Evolutionary conservation across 2,329 filamentous ascomycete genomes (phyloP).

Genomic region (Magnaporthiopsis poae): DNA sequence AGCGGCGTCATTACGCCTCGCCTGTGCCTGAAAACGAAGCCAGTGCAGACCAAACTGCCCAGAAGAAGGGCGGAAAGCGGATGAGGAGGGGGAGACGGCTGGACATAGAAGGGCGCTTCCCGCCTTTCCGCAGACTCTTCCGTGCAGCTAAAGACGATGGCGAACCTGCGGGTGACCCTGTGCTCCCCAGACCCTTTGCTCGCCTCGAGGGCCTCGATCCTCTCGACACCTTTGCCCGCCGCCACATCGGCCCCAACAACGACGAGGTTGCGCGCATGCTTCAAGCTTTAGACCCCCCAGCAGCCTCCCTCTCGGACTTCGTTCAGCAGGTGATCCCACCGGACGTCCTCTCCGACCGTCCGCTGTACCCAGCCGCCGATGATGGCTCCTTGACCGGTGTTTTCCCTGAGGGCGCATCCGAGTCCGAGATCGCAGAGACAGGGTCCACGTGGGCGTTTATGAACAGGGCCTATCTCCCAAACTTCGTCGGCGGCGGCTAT

Average conservation of each 20-base stretch:
- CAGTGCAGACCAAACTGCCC: not conserved
- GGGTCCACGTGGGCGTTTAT: constrained; percentile 24
- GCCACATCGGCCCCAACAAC: constrained; percentile 78
- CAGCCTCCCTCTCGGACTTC: constrained; percentile 67
- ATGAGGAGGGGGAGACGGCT: no score
- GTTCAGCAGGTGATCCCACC: constrained; percentile 72
- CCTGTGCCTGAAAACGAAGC: not conserved
- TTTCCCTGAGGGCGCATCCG: constrained; percentile 32
- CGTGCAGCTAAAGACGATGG: no score
- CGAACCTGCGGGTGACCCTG: no score
- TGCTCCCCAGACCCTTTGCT: not conserved
- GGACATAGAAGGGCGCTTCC: not conserved
- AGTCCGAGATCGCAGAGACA: constrained; percentile 47
- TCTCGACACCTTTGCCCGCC: constrained; percentile 58
- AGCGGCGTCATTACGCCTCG: not conserved
- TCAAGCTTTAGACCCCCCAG: constrained; percentile 64
- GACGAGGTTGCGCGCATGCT: constrained; percentile 69
- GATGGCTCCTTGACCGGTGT: constrained; percentile 26
- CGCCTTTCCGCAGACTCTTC: no score
- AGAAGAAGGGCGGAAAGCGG: not conserved
- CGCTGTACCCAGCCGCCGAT: constrained; percentile 20
- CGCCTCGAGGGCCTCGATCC: constrained; percentile 17
- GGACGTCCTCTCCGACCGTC: constrained; percentile 54
- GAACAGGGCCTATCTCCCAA: constrained; percentile 34
- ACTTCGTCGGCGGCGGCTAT: constrained; percentile 81